These are phyloP conservation scores for Trichoderma endophyticum DNA, from an alignment of 2,329 filamentous ascomycete genomes.

Conservation along the genomic window DNA sequence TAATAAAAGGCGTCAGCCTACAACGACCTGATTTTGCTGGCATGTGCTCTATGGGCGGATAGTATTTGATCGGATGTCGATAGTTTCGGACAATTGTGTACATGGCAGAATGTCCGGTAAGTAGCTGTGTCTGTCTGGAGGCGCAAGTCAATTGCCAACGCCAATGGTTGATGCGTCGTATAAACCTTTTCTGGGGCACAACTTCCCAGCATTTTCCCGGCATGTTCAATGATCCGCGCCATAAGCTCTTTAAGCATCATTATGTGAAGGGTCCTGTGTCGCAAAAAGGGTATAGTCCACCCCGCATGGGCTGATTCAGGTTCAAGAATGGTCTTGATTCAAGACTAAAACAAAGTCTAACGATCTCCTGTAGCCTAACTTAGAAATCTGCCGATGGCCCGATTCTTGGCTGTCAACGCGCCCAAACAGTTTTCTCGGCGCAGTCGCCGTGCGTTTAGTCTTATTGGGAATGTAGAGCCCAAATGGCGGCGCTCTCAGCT, in stretches of 20 bases:
- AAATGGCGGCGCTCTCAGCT: background rate
- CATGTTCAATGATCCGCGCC: too few relatives aligned
- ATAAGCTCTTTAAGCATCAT: background rate
- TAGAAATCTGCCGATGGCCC: background rate
- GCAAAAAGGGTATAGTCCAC: too few relatives aligned
- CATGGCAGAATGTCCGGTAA: background rate
- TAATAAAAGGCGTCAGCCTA: background rate
- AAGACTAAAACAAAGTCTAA: background rate
- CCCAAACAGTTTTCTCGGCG: background rate
- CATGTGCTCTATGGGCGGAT: background rate
- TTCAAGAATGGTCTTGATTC: background rate
- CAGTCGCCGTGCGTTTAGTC: background rate
- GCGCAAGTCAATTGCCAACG: too few relatives aligned
- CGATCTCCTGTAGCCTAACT: background rate
- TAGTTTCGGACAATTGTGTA: background rate
- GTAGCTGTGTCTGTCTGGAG: background rate
- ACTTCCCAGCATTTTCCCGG: background rate
- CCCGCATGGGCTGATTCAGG: background rate
- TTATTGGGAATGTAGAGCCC: background rate
- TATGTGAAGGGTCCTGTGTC: background rate
- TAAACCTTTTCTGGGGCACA: accelerated
- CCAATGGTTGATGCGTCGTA: background rate
- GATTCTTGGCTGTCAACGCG: background rate
- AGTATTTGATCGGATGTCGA: background rate
- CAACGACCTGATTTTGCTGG: background rate